Base-by-base conservation (phyloP, 306 rosid genomes). In the Leucaena leucocephala region DNA sequence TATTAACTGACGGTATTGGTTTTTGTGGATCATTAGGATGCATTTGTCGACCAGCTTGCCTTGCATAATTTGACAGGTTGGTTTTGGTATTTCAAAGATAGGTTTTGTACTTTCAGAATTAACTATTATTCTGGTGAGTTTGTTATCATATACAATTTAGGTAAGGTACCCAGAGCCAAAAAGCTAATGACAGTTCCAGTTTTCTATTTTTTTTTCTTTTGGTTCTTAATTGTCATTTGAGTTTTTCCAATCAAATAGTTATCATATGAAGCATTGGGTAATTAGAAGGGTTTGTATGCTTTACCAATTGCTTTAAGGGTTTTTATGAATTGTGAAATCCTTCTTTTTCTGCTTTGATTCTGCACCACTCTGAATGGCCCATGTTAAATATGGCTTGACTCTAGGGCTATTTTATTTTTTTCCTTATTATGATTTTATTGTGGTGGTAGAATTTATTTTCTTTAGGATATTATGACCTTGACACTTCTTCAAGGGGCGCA, bases 1-100 rank as follows among this genome's bases (percentile, higher is more conserved):
- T 94, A 92, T 90, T 90, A 90, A 90, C 88, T 84, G 78, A 87
- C 90, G 91, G 91, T 89, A 87, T 86, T 87, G 91, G 96, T 92
- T 97, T 82, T 82, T 89, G 81, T 90, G 92, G 87, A 90, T 92
- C 78, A 76, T 88, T 90, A 84, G 71, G 71, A 79, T 86, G 86
- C 90, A 83, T 84, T 86, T 83, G 95, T 90, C 96, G 61, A 89
- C 93, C 92, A 88, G 93, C 80, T 83, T 88, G 66, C 82, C 89
- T 85, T 91, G 93, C 84, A 78, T 76, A 74, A 84, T 80, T 87
- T 82, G 84, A 81, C 88, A 81, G 86, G 83, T 81, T 86, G 91
- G 83, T 83, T 87, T 86, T 87, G 88, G 86, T 86, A 84, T 87
- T 76, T 76, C 83, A 33, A 40, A 33, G 67, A 77, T 82, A 88